Base-by-base conservation (phyloP, 495 filamentous ascomycete species). In the Neurospora cerealis region DNA sequence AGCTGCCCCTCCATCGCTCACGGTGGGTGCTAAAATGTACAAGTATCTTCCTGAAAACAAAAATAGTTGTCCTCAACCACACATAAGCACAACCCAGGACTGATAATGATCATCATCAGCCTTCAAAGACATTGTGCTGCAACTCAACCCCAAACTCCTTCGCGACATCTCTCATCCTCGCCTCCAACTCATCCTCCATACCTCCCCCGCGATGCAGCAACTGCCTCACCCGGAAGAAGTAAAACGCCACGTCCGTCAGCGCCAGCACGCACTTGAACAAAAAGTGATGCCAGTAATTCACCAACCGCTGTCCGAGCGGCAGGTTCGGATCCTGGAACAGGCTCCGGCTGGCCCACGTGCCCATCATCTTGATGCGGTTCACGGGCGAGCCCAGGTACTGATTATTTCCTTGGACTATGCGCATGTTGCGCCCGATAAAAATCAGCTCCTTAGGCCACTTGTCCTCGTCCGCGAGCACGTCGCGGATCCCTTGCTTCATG, bases 111-210 rank as follows among this genome's bases (percentile, higher is more conserved):
- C 21, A 24, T 41, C 40, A 11, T 81, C 77, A 96, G n/a, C 94
- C 94, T 73, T 96, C 93, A 82, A 97, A 97, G 4, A 97, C 86
- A 54, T 88, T 88, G 82, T 95, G 93, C 78, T 96, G 91, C 74
- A 98, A 80, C 79, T 99, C 95, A 1, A 99, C 88, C 0, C 96
- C 96, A 80, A 96, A 92, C 77, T 96, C 93, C 80, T 91, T 95
- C 0, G 96, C 96, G 84, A 97, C 92, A 38, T 83, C 85, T 81
- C 87, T 90, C 93, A 99, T 94, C 77, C 91, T 86, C 74, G 86
- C 87, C 85, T 99, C 96, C 38, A 99, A 88, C 71, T 94, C 93
- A 79, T 98, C 95, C 78, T 99, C 96, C 93, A 98, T 96, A 0
- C 95, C 95, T 19, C 88, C 86, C 2, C 95, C 93, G 2, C 88